Percentiles rank a stretch among this genome's conserved stretches.
Conservation (phyloP, 1,139 yeast genomes). For the Diutina pseudorugosa region DNA sequence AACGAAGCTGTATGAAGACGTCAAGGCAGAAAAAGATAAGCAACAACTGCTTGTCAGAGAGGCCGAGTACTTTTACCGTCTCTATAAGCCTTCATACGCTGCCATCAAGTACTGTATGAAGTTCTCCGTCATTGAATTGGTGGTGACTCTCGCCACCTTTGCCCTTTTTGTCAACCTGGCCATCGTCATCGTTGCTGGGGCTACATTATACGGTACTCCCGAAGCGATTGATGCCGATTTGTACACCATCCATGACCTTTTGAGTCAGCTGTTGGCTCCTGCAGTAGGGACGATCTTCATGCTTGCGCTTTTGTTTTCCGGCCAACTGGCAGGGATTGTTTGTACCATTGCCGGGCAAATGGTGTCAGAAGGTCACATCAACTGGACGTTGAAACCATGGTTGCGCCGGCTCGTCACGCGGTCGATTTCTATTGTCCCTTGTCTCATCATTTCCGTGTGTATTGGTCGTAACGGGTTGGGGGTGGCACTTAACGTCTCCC, state of each 20-base stretch:
- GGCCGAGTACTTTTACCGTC: slow-evolving; percentile 19
- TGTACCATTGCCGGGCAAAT: slow-evolving; percentile 4
- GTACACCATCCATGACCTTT: slow-evolving; percentile 2
- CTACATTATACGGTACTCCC: slow-evolving; percentile 14
- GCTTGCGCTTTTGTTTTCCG: slow-evolving; percentile 3
- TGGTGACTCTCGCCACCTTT: slow-evolving; percentile 14
- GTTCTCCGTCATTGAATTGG: slow-evolving; percentile 54
- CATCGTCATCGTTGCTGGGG: slow-evolving; percentile 1
- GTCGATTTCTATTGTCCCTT: neutral
- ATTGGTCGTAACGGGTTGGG: slow-evolving; percentile 3
- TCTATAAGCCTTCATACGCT: slow-evolving; percentile 51
- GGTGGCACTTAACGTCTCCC: slow-evolving; percentile 2
- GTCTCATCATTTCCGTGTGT: slow-evolving; percentile 1
- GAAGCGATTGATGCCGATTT: slow-evolving; percentile 27
- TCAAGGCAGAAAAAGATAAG: slow-evolving; percentile 8
- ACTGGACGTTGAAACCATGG: slow-evolving; percentile 3
- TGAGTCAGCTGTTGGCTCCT: neutral
- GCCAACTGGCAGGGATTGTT: slow-evolving; percentile 3
- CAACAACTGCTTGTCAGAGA: slow-evolving; percentile 15
- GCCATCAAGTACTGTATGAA: slow-evolving; percentile 59
- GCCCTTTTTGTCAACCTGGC: slow-evolving; percentile 3
- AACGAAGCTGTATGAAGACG: neutral
- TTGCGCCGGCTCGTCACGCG: slow-evolving; percentile 2
- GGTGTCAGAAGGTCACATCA: slow-evolving; percentile 1
- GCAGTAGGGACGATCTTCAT: slow-evolving; percentile 2